phyloP scores from a whole-genome alignment of 768 basidiomycete species.

The Dentipellis sp. region DNA sequence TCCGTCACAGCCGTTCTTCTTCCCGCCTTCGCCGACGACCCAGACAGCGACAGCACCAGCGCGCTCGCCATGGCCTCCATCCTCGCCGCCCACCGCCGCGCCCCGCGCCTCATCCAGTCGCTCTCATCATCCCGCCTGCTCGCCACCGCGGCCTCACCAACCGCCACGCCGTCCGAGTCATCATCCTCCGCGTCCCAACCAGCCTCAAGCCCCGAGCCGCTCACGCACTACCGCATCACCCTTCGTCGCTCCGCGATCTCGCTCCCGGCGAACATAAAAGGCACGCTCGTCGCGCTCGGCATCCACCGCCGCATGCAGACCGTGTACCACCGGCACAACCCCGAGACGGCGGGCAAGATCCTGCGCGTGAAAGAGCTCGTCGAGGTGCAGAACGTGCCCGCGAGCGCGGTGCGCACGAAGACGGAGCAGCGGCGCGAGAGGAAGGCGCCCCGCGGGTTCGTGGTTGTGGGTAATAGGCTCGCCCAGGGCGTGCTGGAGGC shows the following conservation, averaged over 20 bases:
- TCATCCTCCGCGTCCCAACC: not conserved
- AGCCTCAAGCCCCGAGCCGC: slow-evolving; percentile 18
- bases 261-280: slow-evolving; percentile 59
- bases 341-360: slow-evolving; percentile 79
- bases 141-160: not conserved
- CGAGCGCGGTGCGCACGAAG: slow-evolving; percentile 56
- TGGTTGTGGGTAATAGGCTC: slow-evolving; percentile 27
- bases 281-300: slow-evolving; percentile 72
- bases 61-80: not conserved
- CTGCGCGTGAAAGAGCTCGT: slow-evolving; percentile 84
- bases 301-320: slow-evolving; percentile 78
- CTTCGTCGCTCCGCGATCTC: slow-evolving; percentile 83
- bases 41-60: not conserved
- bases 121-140: not conserved
- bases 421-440: slow-evolving; percentile 59
- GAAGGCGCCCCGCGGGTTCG: slow-evolving; percentile 60
- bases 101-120: not conserved
- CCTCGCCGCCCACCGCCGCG: not conserved
- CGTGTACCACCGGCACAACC: slow-evolving; percentile 68
- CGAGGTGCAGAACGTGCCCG: slow-evolving; percentile 77
- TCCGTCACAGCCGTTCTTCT: not conserved
- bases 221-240: slow-evolving; percentile 85
- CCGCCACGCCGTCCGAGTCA: not conserved
- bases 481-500: not conserved
- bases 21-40: not conserved